A percentile compares a stretch with the other conserved stretches of the same genome.
phyloP scores from a whole-genome alignment of 352 stramenopile genomes.

The Elongisporangium prolatum region DNA sequence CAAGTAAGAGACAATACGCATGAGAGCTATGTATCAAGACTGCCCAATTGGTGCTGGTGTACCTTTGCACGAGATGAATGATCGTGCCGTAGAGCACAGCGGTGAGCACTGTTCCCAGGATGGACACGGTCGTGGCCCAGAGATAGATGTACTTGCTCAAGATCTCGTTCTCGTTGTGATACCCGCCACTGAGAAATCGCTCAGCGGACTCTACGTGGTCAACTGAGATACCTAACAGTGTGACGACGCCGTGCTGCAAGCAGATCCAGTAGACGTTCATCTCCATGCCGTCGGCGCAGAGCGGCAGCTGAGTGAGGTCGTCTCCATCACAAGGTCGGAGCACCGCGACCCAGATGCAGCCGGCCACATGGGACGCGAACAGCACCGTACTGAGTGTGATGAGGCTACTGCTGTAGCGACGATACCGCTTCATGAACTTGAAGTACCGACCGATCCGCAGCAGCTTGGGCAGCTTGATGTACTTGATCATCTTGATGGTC shows the following conservation, averaged over 20 bases:
- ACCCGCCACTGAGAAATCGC: conserved; percentile 48
- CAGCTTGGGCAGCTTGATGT: conserved; percentile 55
- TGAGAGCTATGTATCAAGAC: background rate
- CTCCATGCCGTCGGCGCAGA: conserved; percentile 25
- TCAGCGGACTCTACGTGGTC: conserved; percentile 36
- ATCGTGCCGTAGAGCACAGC: conserved; percentile 53
- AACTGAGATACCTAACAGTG: conserved; percentile 42
- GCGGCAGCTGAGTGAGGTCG: conserved; percentile 14
- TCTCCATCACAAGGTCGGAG: conserved; percentile 31
- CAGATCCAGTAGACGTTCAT: conserved; percentile 53
- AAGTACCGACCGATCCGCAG: conserved; percentile 53
- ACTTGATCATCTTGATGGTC: conserved; percentile 76
- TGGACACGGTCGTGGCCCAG: conserved; percentile 37
- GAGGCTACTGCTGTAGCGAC: conserved; percentile 48
- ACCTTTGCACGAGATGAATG: conserved; percentile 57
- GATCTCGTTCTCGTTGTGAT: conserved; percentile 15
- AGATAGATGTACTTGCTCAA: conserved; percentile 21
- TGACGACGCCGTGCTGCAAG: conserved; percentile 50
- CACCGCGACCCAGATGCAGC: conserved; percentile 54
- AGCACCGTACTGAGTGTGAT: conserved; percentile 49
- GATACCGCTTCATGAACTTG: conserved; percentile 56
- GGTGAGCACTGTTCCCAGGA: conserved; percentile 38
- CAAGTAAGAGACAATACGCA: conserved; percentile 4
- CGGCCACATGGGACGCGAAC: conserved; percentile 46
- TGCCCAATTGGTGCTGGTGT: background rate